Evolutionary conservation across 202 grass and related monocot species (phyloP), one percentile per base, ranked within the genome.

Genomic region (Eragrostis tef): DNA sequence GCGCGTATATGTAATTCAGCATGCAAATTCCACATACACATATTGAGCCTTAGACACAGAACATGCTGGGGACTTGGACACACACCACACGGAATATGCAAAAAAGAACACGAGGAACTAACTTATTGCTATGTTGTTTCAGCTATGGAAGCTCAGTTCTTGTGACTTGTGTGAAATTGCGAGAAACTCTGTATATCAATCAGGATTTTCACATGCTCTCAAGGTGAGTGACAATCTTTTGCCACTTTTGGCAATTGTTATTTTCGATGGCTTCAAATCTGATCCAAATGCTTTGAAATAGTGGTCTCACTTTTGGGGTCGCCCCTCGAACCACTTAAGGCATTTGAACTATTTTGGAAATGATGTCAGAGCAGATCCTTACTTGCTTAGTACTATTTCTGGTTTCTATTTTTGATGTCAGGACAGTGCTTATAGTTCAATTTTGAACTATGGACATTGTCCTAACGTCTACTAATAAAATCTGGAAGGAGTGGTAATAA

Each of bases 121-220:
- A 78, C 11, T 24, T 11, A 67, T 82, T 83, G 43, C 67, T 5
- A 31, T 83, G 21, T 83, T 83, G 25, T 86, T 88, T 84, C 82
- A 99, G 96, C 75, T 99, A 39, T 99, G 96, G 96, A 99, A 96
- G 85, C 90, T 99, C 60, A 99, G 85, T 83, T 88, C 96, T 63
- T 99, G 96, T 74, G 96, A 99, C 87, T 86, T 99, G 89, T 99
- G 96, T 90, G 96, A 99, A 85, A 96, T 99, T 87, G 96, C 93
- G 0, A 93, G 93, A 72, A 96, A 93, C 61, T 99, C 96, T 58
- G 93, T 99, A 62, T 99, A 88, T 74, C 96, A 99, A 79, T 99
- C 96, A 24, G 96, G 96, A 17, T 99, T 99, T 87, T 99, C 96
- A 78, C 96, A 99, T 74, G 89, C 90, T 54, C 78, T 90, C 26